Percentiles rank a stretch among this genome's conserved stretches.
Evolutionary conservation across 371 early-diverging fungal species (phyloP).

Genomic region (Rhizopus microsporus): DNA sequence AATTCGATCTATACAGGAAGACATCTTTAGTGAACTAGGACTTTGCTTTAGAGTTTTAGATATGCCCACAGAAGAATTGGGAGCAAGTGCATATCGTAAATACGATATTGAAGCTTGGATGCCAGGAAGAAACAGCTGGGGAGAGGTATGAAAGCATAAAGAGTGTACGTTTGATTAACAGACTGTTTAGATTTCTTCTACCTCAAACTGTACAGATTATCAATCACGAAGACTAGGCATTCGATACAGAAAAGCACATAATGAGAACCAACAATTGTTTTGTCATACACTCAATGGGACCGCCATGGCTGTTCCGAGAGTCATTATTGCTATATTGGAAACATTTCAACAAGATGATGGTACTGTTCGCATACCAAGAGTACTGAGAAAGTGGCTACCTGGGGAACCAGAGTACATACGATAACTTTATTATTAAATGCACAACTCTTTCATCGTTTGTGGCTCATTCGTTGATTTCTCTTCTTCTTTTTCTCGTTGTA

Average conservation of each 20-base stretch:
- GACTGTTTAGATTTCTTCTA: conserved; percentile 66
- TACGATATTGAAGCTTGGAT: conserved; percentile 97
- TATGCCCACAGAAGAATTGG: conserved; percentile 94
- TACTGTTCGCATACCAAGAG: conserved; percentile 70
- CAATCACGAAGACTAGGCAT: conserved; percentile 78
- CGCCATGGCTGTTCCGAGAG: conserved; percentile 89
- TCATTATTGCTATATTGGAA: conserved; percentile 86
- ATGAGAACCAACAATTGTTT: conserved; percentile 57
- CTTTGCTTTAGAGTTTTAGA: conserved; percentile 83
- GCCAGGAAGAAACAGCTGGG: conserved; percentile 88
- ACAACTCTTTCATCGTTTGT: conserved; percentile 33
- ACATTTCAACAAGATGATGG: conserved; percentile 78
- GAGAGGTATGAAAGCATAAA: conserved; percentile 64
- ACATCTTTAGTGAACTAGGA: conserved; percentile 78
- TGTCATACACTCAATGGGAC: conserved; percentile 95
- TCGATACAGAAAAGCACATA: conserved; percentile 46
- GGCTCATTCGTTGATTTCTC: neutral
- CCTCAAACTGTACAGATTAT: conserved; percentile 89
- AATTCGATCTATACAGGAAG: conserved; percentile 72
- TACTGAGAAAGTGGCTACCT: conserved; percentile 73
- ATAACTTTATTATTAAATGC: conserved; percentile 19
- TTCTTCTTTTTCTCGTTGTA: conserved; percentile 9
- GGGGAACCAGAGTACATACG: conserved; percentile 15
- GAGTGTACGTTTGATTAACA: neutral
- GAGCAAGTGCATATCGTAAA: conserved; percentile 90